Conservation (phyloP, 371 early-diverging fungal genomes). For the Paraphysoderma sedebokerense region DNA sequence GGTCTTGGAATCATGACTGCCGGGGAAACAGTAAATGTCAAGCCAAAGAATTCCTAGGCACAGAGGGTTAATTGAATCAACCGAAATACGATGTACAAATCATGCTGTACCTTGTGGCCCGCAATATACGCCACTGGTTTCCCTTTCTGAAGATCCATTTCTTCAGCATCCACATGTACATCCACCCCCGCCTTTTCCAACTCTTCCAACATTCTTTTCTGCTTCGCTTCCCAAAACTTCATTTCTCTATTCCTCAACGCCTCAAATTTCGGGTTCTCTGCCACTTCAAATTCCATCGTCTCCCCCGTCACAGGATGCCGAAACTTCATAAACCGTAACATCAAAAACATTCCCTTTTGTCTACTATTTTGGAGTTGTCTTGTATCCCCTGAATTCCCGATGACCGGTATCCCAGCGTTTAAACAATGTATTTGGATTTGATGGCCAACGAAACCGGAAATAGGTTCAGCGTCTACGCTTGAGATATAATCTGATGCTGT, state of each 20-base stretch:
- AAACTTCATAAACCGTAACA: too few species aligned
- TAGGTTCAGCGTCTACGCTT: too few species aligned
- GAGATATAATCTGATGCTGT: too few species aligned
- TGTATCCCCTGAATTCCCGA: too few species aligned
- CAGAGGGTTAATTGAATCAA: neutral
- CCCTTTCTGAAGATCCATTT: slow-evolving; percentile 16
- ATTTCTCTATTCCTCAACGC: slow-evolving; percentile 34
- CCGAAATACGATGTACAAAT: neutral
- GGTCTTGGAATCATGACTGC: slow-evolving; percentile 52
- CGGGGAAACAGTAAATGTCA: slow-evolving; percentile 34
- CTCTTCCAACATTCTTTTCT: slow-evolving; percentile 25
- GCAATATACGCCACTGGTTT: slow-evolving; percentile 36
- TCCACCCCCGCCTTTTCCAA: slow-evolving; percentile 19
- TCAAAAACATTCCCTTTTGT: too few species aligned
- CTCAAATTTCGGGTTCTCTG: slow-evolving; percentile 28
- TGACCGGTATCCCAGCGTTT: too few species aligned
- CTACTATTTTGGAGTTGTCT: too few species aligned
- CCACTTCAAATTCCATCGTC: slow-evolving; percentile 6
- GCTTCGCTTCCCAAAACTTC: slow-evolving; percentile 26
- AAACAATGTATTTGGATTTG: too few species aligned
- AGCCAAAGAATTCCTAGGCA: slow-evolving; percentile 29
- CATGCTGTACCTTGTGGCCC: slow-evolving; percentile 21
- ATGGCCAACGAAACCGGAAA: too few species aligned
- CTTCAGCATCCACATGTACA: slow-evolving; percentile 2
- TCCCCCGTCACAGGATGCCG: slow-evolving; percentile 15